Evolutionary conservation across 305 asterid genomes (phyloP).

Genomic region (Euphrasia arctica): DNA sequence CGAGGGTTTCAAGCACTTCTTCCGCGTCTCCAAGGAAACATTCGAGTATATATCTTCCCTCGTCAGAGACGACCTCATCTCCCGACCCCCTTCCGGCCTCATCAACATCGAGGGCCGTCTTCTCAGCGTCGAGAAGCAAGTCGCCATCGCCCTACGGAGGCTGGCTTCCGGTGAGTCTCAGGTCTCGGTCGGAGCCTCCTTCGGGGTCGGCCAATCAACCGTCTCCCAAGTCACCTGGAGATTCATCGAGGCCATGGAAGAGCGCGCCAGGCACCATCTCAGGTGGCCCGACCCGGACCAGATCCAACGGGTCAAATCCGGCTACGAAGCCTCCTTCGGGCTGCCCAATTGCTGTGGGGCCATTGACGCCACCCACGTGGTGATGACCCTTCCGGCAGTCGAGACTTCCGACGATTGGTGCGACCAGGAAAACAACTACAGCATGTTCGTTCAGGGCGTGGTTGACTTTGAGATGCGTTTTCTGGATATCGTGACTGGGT

Average conservation of each 20-base stretch:
- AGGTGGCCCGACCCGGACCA: slow-evolving; percentile 65
- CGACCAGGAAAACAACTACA: slow-evolving; percentile 81
- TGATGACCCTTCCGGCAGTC: slow-evolving; percentile 96
- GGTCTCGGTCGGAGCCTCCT: slow-evolving; percentile 93
- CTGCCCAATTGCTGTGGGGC: slow-evolving; percentile 94
- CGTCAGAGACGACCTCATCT: slow-evolving; percentile 90
- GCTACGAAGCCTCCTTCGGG: slow-evolving; percentile 52
- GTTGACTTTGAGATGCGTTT: slow-evolving; percentile 71
- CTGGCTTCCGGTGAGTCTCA: slow-evolving; percentile 98
- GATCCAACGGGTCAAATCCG: slow-evolving; percentile 51
- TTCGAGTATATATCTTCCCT: slow-evolving; percentile 88
- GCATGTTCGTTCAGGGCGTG: slow-evolving; percentile 90
- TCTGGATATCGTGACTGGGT: slow-evolving; percentile 83
- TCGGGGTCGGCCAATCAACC: slow-evolving; percentile 98
- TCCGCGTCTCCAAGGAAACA: slow-evolving; percentile 75
- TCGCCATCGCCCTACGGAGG: slow-evolving; percentile 86
- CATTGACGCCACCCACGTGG: slow-evolving; percentile 76
- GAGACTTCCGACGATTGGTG: slow-evolving; percentile 97
- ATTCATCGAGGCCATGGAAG: slow-evolving; percentile 91
- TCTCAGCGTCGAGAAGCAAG: slow-evolving; percentile 96
- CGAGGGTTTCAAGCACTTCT: slow-evolving; percentile 79
- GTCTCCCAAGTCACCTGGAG: slow-evolving; percentile 99
- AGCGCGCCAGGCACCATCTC: slow-evolving; percentile 88
- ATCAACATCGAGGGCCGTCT: slow-evolving; percentile 97
- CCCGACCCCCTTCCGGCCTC: slow-evolving; percentile 98